phyloP scores from a whole-genome alignment of 1,284 basidiomycete species.

The Cystobasidiaceae sp. region DNA sequence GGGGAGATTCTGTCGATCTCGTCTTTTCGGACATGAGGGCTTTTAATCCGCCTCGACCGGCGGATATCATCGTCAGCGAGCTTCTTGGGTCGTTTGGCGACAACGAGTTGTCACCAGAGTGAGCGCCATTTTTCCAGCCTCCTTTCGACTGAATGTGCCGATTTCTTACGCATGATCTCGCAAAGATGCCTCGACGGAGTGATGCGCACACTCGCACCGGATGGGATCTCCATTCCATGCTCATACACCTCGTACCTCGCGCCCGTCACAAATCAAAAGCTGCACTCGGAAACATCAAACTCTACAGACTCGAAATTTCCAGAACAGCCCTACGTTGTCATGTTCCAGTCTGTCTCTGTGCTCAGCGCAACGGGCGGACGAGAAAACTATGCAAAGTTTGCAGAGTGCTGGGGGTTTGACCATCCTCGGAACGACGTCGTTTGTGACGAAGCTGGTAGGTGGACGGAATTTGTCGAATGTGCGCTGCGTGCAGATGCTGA shows the following conservation, averaged over 20 bases:
- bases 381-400: constrained; percentile 64
- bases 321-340: constrained; percentile 97
- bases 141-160: constrained; percentile 48
- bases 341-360: constrained; percentile 88
- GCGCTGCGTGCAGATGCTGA: neutral
- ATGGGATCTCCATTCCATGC: constrained; percentile 88
- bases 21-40: constrained; percentile 91
- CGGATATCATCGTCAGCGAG: constrained; percentile 93
- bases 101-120: constrained; percentile 93
- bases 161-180: neutral
- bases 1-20: constrained; percentile 74
- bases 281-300: constrained; percentile 70
- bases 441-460: constrained; percentile 63
- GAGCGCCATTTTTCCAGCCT: constrained; percentile 60
- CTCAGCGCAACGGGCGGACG: constrained; percentile 63
- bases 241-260: constrained; percentile 94
- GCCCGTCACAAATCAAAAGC: constrained; percentile 84
- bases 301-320: constrained; percentile 43
- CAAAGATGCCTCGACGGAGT: constrained; percentile 39
- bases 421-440: constrained; percentile 78
- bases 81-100: constrained; percentile 95
- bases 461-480: neutral
- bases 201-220: constrained; percentile 38
- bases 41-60: constrained; percentile 71
- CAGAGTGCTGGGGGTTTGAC: constrained; percentile 97